Evolutionary conservation across 2,329 filamentous ascomycete species (phyloP).

Genomic region (Thermomyces lanuginosus): DNA sequence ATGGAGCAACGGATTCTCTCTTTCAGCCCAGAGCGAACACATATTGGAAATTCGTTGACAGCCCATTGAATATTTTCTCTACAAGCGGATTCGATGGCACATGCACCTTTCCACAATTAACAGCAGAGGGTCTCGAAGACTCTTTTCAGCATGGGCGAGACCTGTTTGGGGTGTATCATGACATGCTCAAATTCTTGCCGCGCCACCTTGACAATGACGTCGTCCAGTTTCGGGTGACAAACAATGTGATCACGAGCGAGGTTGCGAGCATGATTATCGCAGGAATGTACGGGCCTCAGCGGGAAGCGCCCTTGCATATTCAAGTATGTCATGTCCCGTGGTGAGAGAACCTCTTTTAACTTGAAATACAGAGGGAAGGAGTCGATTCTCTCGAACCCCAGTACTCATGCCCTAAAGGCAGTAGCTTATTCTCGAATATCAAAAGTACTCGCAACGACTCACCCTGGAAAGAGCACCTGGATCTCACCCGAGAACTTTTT

Average conservation of each 20-base stretch:
- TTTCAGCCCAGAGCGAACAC: slow-evolving; percentile 34
- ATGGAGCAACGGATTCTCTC: slow-evolving; percentile 38
- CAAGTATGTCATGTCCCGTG: slow-evolving; percentile 19
- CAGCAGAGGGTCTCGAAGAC: slow-evolving; percentile 52
- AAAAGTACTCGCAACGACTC: slow-evolving; percentile 30
- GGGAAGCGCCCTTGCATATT: slow-evolving; percentile 32
- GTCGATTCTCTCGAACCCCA: slow-evolving; percentile 60
- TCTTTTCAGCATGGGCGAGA: slow-evolving; percentile 63
- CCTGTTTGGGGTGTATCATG: slow-evolving; percentile 58
- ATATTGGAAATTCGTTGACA: slow-evolving; percentile 51
- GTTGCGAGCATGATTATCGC: slow-evolving; percentile 58
- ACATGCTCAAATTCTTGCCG: slow-evolving; percentile 52
- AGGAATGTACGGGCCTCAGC: slow-evolving; percentile 44
- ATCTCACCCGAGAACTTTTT: slow-evolving; percentile 39
- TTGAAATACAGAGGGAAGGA: slow-evolving; percentile 16
- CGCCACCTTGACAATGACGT: slow-evolving; percentile 26
- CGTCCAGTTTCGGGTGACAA: slow-evolving; percentile 56
- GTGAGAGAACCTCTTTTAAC: slow-evolving; percentile 2
- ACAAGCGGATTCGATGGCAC: slow-evolving; percentile 52
- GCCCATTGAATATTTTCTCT: slow-evolving; percentile 48
- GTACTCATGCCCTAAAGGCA: slow-evolving; percentile 47
- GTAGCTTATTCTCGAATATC: slow-evolving; percentile 20
- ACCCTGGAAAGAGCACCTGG: slow-evolving; percentile 49
- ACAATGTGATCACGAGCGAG: slow-evolving; percentile 68
- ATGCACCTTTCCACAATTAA: slow-evolving; percentile 72